phyloP scores from a whole-genome alignment of 2,329 filamentous ascomycete genomes.

The Fusarium irregulare region DNA sequence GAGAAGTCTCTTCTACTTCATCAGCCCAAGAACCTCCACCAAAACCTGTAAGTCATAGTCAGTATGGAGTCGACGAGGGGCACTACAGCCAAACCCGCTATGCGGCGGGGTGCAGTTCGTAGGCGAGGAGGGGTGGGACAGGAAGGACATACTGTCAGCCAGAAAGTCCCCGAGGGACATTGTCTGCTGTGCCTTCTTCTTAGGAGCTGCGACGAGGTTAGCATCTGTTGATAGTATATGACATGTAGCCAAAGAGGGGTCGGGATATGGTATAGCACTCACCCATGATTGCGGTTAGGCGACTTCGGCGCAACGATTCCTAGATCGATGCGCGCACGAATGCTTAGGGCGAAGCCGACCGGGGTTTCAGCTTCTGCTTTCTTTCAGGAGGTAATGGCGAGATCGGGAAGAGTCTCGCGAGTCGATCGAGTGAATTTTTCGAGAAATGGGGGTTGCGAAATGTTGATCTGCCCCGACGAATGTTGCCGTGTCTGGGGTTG shows the following conservation, averaged over 20 bases:
- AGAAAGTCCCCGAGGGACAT: constrained; percentile 98
- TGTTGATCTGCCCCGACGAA: constrained; percentile 52
- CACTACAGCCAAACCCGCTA: constrained; percentile 33
- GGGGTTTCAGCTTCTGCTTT: constrained; percentile 47
- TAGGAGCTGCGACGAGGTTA: constrained; percentile 72
- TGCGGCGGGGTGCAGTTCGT: constrained; percentile 40
- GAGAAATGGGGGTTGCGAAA: constrained; percentile 41
- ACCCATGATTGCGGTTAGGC: constrained; percentile 71
- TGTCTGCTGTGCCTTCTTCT: constrained; percentile 94
- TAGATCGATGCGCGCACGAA: constrained; percentile 55
- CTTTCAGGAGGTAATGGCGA: constrained; percentile 26
- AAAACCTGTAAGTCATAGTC: constrained; percentile 54
- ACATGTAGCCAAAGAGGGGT: constrained; percentile 6
- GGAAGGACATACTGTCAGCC: constrained; percentile 78
- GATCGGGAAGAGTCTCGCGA: constrained; percentile 16
- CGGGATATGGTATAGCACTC: constrained; percentile 48
- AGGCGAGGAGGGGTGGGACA: constrained; percentile 50
- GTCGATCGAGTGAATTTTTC: constrained; percentile 20
- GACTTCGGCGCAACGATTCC: constrained; percentile 61
- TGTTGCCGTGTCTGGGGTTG: constrained; percentile 57
- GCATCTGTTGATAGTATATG: constrained; percentile 10
- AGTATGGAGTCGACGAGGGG: constrained; percentile 42
- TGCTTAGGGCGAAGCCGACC: constrained; percentile 48
- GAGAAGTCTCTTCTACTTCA: constrained; percentile 89
- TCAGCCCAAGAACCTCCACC: constrained; percentile 92